Conservation (phyloP, 2,329 filamentous ascomycete species). For the Nothophoma quercina region DNA sequence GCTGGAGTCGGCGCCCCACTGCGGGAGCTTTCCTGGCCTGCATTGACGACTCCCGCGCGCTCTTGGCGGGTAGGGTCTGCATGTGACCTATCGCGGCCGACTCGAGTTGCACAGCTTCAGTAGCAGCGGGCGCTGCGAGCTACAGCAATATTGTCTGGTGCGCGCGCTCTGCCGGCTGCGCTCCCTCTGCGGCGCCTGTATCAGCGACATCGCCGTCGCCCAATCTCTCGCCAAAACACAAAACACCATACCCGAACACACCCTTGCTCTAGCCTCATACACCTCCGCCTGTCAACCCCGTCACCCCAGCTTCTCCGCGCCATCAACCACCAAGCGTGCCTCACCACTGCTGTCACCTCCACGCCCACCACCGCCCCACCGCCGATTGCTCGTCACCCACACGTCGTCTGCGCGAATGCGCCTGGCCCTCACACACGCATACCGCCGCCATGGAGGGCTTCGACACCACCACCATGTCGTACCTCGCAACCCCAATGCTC, state of each 20-base stretch:
- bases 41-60: conserved; percentile 19
- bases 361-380: conserved; percentile 22
- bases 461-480: conserved; percentile 69
- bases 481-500: conserved; percentile 64
- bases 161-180: conserved; percentile 17
- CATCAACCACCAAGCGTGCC: conserved; percentile 18
- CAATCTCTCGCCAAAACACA: conserved; percentile 10
- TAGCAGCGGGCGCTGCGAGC: conserved; percentile 22
- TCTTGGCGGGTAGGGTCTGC: conserved; percentile 35
- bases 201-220: conserved; percentile 21
- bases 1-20: conserved; percentile 13
- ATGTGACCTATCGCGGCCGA: conserved; percentile 42
- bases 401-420: conserved; percentile 41
- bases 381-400: conserved; percentile 9
- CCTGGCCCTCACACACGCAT: conserved; percentile 23
- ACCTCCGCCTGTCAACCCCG: conserved; percentile 6
- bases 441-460: conserved; percentile 60
- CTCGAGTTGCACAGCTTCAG: conserved; percentile 45
- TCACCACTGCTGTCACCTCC: conserved; percentile 12
- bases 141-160: conserved; percentile 35
- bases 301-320: conserved; percentile 20
- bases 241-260: too few relatives aligned
- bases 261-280: conserved; percentile 10
- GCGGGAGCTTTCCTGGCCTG: conserved; percentile 15
- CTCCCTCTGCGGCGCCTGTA: conserved; percentile 19